These are phyloP conservation scores for Amanita pallidorosea DNA, from an alignment of 768 basidiomycete species.

Conservation along the genomic window DNA sequence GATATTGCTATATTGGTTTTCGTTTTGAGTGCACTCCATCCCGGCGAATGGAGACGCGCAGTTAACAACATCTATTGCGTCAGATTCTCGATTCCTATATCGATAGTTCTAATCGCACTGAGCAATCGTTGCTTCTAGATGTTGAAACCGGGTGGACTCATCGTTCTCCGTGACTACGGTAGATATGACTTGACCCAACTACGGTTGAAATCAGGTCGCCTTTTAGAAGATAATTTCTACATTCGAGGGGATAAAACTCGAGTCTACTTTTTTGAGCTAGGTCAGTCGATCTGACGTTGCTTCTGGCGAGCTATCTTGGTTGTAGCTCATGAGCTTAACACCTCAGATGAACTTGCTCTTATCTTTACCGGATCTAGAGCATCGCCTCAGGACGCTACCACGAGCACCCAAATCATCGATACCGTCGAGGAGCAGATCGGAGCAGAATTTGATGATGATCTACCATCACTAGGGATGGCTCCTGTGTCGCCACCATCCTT, in stretches of 20 bases:
- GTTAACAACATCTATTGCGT: conserved; percentile 74
- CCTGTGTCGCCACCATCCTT: not conserved
- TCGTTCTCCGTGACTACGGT: conserved; percentile 90
- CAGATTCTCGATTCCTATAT: conserved; percentile 10
- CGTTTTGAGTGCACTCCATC: conserved; percentile 88
- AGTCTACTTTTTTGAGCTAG: conserved; percentile 92
- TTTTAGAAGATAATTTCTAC: conserved; percentile 92
- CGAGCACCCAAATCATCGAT: conserved; percentile 13
- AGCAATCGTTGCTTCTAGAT: conserved; percentile 35
- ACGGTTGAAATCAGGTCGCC: conserved; percentile 78
- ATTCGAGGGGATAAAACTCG: conserved; percentile 95
- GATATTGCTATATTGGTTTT: conserved; percentile 92
- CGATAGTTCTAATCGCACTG: not conserved
- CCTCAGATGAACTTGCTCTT: conserved; percentile 63
- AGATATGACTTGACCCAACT: conserved; percentile 92
- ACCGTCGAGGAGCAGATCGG: conserved; percentile 21
- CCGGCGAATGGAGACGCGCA: conserved; percentile 81
- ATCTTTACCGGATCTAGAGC: conserved; percentile 60
- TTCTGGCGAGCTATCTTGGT: not conserved
- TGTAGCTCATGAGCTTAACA: not conserved
- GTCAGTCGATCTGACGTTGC: conserved; percentile 25
- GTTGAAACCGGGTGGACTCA: conserved; percentile 78
- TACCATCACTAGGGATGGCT: not conserved
- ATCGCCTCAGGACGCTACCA: conserved; percentile 18
- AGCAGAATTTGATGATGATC: conserved; percentile 2